Evolutionary conservation across 2,329 filamentous ascomycete species (phyloP).

Genomic region (Cryphonectria nitschkei): DNA sequence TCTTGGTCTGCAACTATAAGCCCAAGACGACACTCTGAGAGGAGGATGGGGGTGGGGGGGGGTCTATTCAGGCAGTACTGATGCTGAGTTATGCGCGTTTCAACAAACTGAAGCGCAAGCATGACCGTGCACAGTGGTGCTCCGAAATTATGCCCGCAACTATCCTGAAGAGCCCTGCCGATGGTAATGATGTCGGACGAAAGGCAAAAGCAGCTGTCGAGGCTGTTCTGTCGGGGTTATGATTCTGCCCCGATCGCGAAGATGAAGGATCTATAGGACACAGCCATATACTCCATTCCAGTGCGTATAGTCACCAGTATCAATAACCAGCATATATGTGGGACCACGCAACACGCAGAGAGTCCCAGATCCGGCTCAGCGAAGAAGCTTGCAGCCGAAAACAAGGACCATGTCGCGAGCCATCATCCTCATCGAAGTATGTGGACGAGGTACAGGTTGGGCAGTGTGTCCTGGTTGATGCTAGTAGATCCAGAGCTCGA

Average conservation of each 20-base stretch:
- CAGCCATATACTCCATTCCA: slow-evolving; percentile 3
- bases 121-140: not conserved
- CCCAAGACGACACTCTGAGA: not conserved
- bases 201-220: not conserved
- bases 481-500: not conserved
- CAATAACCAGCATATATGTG: not conserved
- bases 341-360: not conserved
- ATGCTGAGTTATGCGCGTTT: not conserved
- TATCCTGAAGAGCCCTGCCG: not conserved
- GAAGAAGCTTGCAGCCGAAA: not conserved
- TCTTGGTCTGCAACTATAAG: not conserved
- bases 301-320: not conserved
- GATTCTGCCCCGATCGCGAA: not conserved
- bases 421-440: not conserved
- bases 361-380: not conserved
- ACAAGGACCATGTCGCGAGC: not conserved
- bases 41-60: not conserved
- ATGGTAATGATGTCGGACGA: not conserved
- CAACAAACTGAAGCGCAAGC: not conserved
- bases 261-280: slow-evolving; percentile 1
- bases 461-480: not conserved
- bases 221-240: not conserved
- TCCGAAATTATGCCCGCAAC: not conserved
- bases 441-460: not conserved
- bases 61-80: not conserved